Conservation (phyloP, 2,329 filamentous ascomycete genomes). For the Xylaria sp. region DNA sequence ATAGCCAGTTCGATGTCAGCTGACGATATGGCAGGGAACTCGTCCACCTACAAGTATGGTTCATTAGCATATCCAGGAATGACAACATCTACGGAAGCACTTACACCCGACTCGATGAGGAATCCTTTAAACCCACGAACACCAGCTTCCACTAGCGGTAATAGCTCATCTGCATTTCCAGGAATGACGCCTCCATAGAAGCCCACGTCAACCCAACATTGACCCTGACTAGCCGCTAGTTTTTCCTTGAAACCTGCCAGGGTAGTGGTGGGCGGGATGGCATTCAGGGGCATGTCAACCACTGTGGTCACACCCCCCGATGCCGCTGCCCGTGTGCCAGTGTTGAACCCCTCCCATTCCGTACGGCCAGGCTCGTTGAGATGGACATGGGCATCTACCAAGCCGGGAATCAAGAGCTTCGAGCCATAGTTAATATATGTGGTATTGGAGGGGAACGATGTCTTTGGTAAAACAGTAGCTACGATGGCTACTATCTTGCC, state of each 20-base stretch:
- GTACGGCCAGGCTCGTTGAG: slow-evolving; percentile 96
- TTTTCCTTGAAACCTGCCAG: slow-evolving; percentile 85
- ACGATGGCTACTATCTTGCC: slow-evolving; percentile 87
- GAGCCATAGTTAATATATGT: slow-evolving; percentile 87
- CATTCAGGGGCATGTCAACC: slow-evolving; percentile 97
- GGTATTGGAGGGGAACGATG: slow-evolving; percentile 77
- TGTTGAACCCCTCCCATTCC: slow-evolving; percentile 98
- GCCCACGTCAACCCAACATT: slow-evolving; percentile 99
- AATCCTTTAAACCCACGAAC: slow-evolving; percentile 98
- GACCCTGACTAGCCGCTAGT: slow-evolving; percentile 80
- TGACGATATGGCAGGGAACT: slow-evolving; percentile 91
- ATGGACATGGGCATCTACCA: slow-evolving; percentile 97
- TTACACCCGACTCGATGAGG: slow-evolving; percentile 93
- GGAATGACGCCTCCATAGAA: slow-evolving; percentile 97
- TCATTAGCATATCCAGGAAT: slow-evolving; percentile 39
- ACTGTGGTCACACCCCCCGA: slow-evolving; percentile 97
- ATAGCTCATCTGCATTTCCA: slow-evolving; percentile 83
- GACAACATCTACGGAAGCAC: slow-evolving; percentile 50
- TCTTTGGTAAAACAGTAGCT: slow-evolving; percentile 77
- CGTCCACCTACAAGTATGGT: slow-evolving; percentile 74
- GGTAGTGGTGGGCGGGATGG: slow-evolving; percentile 95
- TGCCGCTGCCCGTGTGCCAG: slow-evolving; percentile 90
- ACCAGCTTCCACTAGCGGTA: slow-evolving; percentile 83
- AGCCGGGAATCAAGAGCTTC: slow-evolving; percentile 84
- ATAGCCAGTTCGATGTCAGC: slow-evolving; percentile 84